Evolutionary conservation across 192 early-diverging fungal species (phyloP), one percentile per base, ranked within the genome.

Genomic region (Linnemannia schmuckeri): DNA sequence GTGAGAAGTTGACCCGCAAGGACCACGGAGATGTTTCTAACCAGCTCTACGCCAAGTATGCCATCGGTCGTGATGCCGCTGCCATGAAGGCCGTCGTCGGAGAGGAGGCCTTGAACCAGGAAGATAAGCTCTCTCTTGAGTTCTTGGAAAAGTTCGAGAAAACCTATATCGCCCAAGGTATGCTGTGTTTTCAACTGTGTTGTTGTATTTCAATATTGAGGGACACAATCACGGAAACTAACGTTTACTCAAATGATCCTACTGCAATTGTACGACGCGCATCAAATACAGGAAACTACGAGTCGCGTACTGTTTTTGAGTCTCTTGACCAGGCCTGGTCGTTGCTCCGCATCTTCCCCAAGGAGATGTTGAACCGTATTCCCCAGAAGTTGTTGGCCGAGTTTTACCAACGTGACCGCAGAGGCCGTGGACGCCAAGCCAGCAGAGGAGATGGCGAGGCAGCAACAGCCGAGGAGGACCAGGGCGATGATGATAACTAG

Each of bases 81-180:
- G 96, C 99, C 27, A 99, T 99, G 99, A 99, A 99, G 92, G 99
- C 99, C 40, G 99, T 99, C 40, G 99, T 99, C 52, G 99, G 99
- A 89, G 99, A 99, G 88, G 99, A 99, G 85, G 99, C 99, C 8
- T 88, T 99, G 88, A 98, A 97, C 88, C 96, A 96, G 75, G 99
- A 99, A 89, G 99, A 99, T 81, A 99, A 99, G 87, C 92, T 99
- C 78, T 94, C 96, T 40, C 88, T 99, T 17, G 99, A 99, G 89
- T 99, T 99, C 89, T 91, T 99, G 90, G 98, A 99, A 52, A 99
- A 99, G 91, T 99, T 99, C 89, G 99, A 99, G 89, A 97, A 97
- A 90, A 94, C 97, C 13, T 99, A 99, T 81, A 97, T 99, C 85
- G 92, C 96, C 35, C 99, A 99, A 92, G 98, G 94, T 94, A 90